phyloP scores from a whole-genome alignment of 2,329 filamentous ascomycete species.

The Aspergillus fumigatiaffinis region DNA sequence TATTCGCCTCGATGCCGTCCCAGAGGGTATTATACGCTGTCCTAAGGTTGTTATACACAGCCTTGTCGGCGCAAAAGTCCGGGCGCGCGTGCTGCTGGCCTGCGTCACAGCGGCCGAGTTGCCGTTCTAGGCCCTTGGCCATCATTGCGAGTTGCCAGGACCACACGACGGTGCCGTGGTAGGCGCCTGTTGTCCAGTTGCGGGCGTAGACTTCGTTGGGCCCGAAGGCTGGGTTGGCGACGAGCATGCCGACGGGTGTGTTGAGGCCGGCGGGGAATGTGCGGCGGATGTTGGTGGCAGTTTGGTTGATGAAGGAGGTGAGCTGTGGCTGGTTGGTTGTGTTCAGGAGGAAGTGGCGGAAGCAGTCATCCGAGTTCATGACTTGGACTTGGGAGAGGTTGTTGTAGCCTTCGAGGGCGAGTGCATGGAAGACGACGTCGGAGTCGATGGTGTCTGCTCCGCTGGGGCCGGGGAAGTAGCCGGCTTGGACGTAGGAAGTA shows the following conservation, averaged over 20 bases:
- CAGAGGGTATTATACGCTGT: not conserved
- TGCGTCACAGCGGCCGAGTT: constrained; percentile 23
- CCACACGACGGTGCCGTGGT: constrained; percentile 64
- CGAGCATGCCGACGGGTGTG: constrained; percentile 54
- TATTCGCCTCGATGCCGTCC: not conserved
- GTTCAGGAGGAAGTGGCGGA: constrained; percentile 61
- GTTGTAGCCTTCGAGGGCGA: constrained; percentile 54
- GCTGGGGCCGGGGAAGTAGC: not conserved
- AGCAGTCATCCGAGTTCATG: constrained; percentile 63
- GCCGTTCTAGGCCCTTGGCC: constrained; percentile 56
- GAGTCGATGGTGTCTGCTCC: not conserved
- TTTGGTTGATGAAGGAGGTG: constrained; percentile 54
- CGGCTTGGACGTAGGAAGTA: not conserved
- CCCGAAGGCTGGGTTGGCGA: constrained; percentile 60
- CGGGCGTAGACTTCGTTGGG: constrained; percentile 44
- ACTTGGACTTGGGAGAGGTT: constrained; percentile 50
- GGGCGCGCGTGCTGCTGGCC: not conserved
- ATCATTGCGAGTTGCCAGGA: constrained; percentile 64
- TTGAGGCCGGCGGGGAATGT: constrained; percentile 58
- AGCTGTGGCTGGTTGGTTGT: constrained; percentile 56
- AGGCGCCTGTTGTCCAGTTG: constrained; percentile 56
- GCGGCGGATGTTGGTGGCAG: constrained; percentile 53
- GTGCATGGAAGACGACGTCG: not conserved
- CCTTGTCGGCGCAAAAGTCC: not conserved
- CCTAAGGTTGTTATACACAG: not conserved